Percentiles rank a stretch among this genome's conserved stretches.
Evolutionary conservation across 495 filamentous ascomycete species (phyloP).

Genomic region (Penicillium paradoxum): DNA sequence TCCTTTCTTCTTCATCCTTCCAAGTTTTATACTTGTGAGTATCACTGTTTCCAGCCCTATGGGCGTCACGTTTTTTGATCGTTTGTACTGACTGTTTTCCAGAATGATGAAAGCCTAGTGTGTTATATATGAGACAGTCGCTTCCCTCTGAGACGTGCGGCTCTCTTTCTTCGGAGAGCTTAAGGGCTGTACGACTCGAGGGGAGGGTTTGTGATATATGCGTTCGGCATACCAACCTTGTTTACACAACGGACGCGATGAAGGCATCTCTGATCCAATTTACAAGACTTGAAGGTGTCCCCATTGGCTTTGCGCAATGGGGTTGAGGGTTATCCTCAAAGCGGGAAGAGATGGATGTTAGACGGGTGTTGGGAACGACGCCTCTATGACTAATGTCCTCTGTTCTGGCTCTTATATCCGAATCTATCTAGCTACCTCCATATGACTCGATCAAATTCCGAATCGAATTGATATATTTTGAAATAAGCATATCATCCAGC

Average conservation of each 20-base stretch:
- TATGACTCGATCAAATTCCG: too few relatives aligned
- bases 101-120: conserved; percentile 99
- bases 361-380: conserved; percentile 9
- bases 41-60: conserved; percentile 6
- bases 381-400: background rate
- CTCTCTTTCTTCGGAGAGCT: conserved; percentile 86
- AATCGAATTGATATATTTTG: too few relatives aligned
- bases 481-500: too few relatives aligned
- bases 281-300: conserved; percentile 41
- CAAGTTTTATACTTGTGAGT: conserved; percentile 94
- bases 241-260: conserved; percentile 91
- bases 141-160: conserved; percentile 59
- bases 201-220: conserved; percentile 83
- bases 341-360: background rate
- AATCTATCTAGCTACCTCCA: background rate
- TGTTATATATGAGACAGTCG: conserved; percentile 81
- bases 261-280: conserved; percentile 88
- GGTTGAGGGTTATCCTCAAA: background rate
- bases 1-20: conserved; percentile 81
- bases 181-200: conserved; percentile 75
- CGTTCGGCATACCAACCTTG: conserved; percentile 99
- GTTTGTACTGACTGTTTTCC: conserved; percentile 39
- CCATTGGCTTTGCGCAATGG: conserved; percentile 10
- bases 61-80: background rate
- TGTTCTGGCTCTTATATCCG: background rate